Conservation (phyloP, 2,329 filamentous ascomycete species). For the Verticillium nubilum region DNA sequence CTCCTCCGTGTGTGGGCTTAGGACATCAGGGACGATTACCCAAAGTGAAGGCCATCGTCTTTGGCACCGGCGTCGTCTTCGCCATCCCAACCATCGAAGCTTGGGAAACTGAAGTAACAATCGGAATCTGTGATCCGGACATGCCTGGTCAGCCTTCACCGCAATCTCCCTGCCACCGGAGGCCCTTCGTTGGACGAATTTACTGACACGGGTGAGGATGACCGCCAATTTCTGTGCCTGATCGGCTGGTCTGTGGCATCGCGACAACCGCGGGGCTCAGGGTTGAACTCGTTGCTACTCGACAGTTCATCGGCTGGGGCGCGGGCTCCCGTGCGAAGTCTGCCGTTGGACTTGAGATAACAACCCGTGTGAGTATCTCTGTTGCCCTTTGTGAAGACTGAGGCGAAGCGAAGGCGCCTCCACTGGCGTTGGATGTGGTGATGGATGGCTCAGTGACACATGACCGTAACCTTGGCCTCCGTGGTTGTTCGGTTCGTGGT, state of each 20-base stretch:
- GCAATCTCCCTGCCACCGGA: not conserved
- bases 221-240: conserved; percentile 4
- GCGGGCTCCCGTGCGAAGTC: conserved; percentile 14
- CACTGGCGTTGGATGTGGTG: conserved; percentile 48
- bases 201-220: conserved; percentile 7
- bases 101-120: conserved; percentile 69
- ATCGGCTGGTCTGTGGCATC: conserved; percentile 13
- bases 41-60: not conserved
- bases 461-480: conserved; percentile 49
- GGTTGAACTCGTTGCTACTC: conserved; percentile 26
- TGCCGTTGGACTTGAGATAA: conserved; percentile 29
- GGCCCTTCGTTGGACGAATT: not conserved
- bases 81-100: conserved; percentile 61
- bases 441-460: conserved; percentile 53
- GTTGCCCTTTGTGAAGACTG: conserved; percentile 45
- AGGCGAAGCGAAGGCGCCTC: conserved; percentile 43
- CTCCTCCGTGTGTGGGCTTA: too few relatives aligned
- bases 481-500: conserved; percentile 29
- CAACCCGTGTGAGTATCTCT: conserved; percentile 49
- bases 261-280: conserved; percentile 29
- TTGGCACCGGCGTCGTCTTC: conserved; percentile 7
- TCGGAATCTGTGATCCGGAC: conserved; percentile 11
- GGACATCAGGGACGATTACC: too few relatives aligned
- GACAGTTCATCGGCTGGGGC: conserved; percentile 20
- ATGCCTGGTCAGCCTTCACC: not conserved